These are phyloP conservation scores for Debaryomyces hansenii DNA, from an alignment of 805 yeast genomes.

Conservation along the genomic window DNA sequence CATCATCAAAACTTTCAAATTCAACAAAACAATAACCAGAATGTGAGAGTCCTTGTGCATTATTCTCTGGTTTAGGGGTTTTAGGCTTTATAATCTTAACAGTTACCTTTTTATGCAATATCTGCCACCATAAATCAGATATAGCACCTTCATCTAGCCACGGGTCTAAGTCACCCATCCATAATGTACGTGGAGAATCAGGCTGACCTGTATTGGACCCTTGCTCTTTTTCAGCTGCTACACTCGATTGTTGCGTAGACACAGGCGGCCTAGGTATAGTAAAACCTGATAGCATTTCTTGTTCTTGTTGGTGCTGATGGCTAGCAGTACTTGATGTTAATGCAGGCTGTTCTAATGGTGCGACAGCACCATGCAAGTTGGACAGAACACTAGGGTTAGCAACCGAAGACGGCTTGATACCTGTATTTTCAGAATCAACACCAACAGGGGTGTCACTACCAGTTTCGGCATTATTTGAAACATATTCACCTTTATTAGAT, in stretches of 20 bases:
- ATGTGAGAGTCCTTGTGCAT: slow-evolving; percentile 29
- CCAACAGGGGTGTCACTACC: neutral
- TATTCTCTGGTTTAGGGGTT: slow-evolving; percentile 19
- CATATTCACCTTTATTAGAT: neutral
- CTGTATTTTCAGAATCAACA: neutral
- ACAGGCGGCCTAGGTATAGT: slow-evolving; percentile 44
- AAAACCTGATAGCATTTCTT: slow-evolving; percentile 38
- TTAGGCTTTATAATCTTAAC: slow-evolving; percentile 65
- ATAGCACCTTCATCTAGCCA: slow-evolving; percentile 67
- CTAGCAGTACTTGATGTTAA: slow-evolving; percentile 33
- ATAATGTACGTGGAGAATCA: slow-evolving; percentile 66
- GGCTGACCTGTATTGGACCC: slow-evolving; percentile 10
- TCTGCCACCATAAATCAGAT: slow-evolving; percentile 56
- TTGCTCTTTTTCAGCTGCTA: slow-evolving; percentile 22
- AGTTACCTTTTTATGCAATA: slow-evolving; percentile 53
- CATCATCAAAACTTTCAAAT: slow-evolving; percentile 66
- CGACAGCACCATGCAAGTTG: neutral
- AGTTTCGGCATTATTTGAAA: neutral
- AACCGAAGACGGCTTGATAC: neutral
- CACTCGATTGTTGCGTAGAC: slow-evolving; percentile 36
- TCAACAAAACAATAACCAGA: slow-evolving; percentile 79
- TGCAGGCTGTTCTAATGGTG: slow-evolving; percentile 5
- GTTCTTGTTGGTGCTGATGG: slow-evolving; percentile 45
- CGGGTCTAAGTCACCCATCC: slow-evolving; percentile 90
- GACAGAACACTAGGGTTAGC: neutral